Evolutionary conservation across 352 stramenopile species (phyloP), one percentile per base, ranked within the genome.

Genomic region (Sclerospora graminicola): DNA sequence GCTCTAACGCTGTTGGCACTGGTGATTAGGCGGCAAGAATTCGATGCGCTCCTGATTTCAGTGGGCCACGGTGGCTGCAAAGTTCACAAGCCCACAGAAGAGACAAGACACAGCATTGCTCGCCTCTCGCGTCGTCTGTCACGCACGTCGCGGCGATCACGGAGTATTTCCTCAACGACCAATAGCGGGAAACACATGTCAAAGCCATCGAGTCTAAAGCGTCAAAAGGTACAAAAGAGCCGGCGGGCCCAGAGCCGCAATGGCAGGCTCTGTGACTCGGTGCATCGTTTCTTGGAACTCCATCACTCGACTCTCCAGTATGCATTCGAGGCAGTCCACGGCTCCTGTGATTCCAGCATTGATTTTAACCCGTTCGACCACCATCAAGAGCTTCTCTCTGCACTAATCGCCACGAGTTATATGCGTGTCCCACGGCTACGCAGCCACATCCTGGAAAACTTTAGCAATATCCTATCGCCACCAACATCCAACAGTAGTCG

Each of bases 271-370:
- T 87, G 75, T 41, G 42, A 71, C 41, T 52, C 77, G 14, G 59
- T 59, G 8, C 73, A 70, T 21, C 59, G 64, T 11, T 83, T 72
- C 27, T 44, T 87, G 33, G 61, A 76, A 40, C 59, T 87, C 31
- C 75, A 87, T 42, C 65, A 83, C 46, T 53, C 53, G 20, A 82
- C 75, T 28, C 43, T 87, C n/a, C 67, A 73, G 29, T 69, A 69
- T 55, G 60, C 52, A 10, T 73, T 65, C 46, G 57, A 61, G 30
- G 62, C 63, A 15, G 33, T 62, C 11, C 43, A 65, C 10, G 51
- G 47, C 13, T 44, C 51, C 16, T 45, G 54, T 11, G 52, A 58
- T 36, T 46, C 10, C 28, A 43, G 34, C 16, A 46, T 48, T 18
- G 45, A 54, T 14, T 66, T 57, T 24, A 55, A 60, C 45, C 43